A percentile compares a stretch with the other conserved stretches of the same genome.
These are phyloP conservation scores for Rhodocollybia butyracea DNA, from an alignment of 768 basidiomycete genomes.

Conservation along the genomic window DNA sequence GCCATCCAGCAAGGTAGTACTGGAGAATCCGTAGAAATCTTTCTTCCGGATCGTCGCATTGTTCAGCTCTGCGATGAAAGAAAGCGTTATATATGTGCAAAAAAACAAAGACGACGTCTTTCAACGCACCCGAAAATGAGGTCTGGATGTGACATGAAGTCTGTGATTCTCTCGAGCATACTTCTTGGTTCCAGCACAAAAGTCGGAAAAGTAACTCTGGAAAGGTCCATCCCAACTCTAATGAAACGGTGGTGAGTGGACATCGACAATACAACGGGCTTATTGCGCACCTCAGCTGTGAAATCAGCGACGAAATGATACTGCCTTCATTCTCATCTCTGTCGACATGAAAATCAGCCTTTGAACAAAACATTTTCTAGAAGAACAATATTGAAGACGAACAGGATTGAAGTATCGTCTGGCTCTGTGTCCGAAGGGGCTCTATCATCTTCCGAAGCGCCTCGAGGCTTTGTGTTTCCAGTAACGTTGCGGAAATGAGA, in stretches of 20 bases:
- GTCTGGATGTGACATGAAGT: slow-evolving; percentile 99
- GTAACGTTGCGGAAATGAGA: slow-evolving; percentile 45
- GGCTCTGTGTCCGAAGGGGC: slow-evolving; percentile 80
- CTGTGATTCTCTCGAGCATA: slow-evolving; percentile 97
- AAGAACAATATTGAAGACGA: slow-evolving; percentile 36
- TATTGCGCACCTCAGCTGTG: slow-evolving; percentile 71
- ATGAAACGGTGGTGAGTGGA: background rate
- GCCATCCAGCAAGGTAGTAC: slow-evolving; percentile 99
- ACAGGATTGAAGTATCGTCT: slow-evolving; percentile 89
- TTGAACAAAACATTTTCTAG: slow-evolving; percentile 17
- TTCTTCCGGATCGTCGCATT: slow-evolving; percentile 81
- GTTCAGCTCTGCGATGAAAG: slow-evolving; percentile 58
- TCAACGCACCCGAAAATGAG: slow-evolving; percentile 89
- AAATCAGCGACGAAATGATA: slow-evolving; percentile 81
- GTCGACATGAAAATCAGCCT: slow-evolving; percentile 30
- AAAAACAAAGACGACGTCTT: background rate
- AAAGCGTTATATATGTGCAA: background rate
- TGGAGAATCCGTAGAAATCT: slow-evolving; percentile 88
- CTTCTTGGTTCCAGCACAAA: slow-evolving; percentile 97
- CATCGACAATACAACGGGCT: background rate
- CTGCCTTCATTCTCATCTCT: slow-evolving; percentile 95
- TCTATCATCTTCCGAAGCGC: slow-evolving; percentile 61
- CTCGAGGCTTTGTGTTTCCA: slow-evolving; percentile 51
- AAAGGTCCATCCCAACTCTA: slow-evolving; percentile 96
- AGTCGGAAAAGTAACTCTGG: slow-evolving; percentile 88